phyloP scores from a whole-genome alignment of 164 flowering plant genomes.

The Chloranthus sessilifolius region DNA sequence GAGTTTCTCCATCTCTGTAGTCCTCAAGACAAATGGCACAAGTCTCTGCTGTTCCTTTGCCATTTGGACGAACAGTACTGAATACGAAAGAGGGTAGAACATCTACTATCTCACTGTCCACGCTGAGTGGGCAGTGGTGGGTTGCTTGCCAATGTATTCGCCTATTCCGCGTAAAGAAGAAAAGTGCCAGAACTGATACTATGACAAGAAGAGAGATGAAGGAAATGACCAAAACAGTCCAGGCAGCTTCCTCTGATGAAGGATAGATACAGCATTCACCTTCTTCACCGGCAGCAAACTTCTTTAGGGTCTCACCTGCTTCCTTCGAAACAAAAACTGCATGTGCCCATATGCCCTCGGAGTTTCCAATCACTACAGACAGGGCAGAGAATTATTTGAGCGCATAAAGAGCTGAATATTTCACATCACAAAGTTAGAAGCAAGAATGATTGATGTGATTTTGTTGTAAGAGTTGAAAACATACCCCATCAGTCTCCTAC shows the following conservation, averaged over 20 bases:
- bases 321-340: constrained; percentile 54
- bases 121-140: constrained; percentile 11
- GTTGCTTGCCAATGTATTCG: constrained; percentile 21
- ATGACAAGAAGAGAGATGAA: constrained; percentile 44
- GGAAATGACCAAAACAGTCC: constrained; percentile 51
- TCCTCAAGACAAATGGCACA: constrained; percentile 73
- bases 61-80: constrained; percentile 12
- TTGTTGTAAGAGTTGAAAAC: too few species aligned
- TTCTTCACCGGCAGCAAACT: constrained; percentile 30
- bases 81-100: constrained; percentile 30
- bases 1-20: constrained; percentile 44
- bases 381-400: too few species aligned
- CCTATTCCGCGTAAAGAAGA: constrained; percentile 28
- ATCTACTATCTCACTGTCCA: constrained; percentile 31
- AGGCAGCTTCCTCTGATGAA: constrained; percentile 26
- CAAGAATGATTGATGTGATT: too few species aligned
- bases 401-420: neutral
- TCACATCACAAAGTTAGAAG: neutral
- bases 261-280: constrained; percentile 49
- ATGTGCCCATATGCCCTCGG: constrained; percentile 32
- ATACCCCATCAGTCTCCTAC: too few species aligned
- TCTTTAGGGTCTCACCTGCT: constrained; percentile 43
- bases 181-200: constrained; percentile 24
- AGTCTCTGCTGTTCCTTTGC: constrained; percentile 24
- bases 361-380: constrained; percentile 42